A percentile compares a stretch with the other conserved stretches of the same genome.
Conservation (phyloP, 495 filamentous ascomycete genomes). For the Acidiella bohemica region DNA sequence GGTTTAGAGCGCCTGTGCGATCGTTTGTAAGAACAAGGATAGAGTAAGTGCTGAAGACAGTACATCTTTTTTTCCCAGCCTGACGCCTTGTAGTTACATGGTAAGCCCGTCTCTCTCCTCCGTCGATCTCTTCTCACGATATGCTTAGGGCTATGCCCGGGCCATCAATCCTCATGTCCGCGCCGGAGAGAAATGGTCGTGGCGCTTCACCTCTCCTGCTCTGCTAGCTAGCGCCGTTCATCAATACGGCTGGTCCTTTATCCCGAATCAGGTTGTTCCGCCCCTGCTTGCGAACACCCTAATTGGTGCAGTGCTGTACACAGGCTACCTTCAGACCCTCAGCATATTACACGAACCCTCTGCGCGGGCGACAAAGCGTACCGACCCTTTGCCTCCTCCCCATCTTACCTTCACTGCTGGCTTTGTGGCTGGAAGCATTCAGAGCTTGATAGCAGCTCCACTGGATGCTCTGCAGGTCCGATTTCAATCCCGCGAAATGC, state of each 20-base stretch:
- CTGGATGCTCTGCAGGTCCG: slow-evolving; percentile 79
- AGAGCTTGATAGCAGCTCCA: slow-evolving; percentile 70
- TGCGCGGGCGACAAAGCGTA: slow-evolving; percentile 49
- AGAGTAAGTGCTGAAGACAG: slow-evolving; percentile 60
- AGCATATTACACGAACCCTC: slow-evolving; percentile 59
- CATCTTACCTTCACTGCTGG: slow-evolving; percentile 60
- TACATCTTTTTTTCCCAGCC: too few species aligned
- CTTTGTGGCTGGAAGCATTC: slow-evolving; percentile 60
- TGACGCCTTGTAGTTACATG: slow-evolving; percentile 38
- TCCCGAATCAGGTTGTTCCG: slow-evolving; percentile 78
- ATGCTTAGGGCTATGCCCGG: slow-evolving; percentile 45
- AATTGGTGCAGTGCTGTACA: slow-evolving; percentile 76
- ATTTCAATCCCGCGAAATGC: slow-evolving; percentile 55
- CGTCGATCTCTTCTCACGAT: not conserved
- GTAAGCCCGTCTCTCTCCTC: slow-evolving; percentile 26
- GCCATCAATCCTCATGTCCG: slow-evolving; percentile 51
- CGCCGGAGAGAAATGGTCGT: slow-evolving; percentile 47
- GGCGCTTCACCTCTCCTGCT: slow-evolving; percentile 62
- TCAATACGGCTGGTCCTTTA: slow-evolving; percentile 70
- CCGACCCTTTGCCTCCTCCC: slow-evolving; percentile 60
- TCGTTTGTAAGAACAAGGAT: slow-evolving; percentile 80
- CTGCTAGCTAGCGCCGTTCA: slow-evolving; percentile 66
- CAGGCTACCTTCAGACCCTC: slow-evolving; percentile 70
- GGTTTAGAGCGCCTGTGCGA: slow-evolving; percentile 78
- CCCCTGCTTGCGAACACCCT: slow-evolving; percentile 71